Evolutionary conservation across 441 rosid species (phyloP), one percentile per base, ranked within the genome.

Genomic region (Populus hybrid): DNA sequence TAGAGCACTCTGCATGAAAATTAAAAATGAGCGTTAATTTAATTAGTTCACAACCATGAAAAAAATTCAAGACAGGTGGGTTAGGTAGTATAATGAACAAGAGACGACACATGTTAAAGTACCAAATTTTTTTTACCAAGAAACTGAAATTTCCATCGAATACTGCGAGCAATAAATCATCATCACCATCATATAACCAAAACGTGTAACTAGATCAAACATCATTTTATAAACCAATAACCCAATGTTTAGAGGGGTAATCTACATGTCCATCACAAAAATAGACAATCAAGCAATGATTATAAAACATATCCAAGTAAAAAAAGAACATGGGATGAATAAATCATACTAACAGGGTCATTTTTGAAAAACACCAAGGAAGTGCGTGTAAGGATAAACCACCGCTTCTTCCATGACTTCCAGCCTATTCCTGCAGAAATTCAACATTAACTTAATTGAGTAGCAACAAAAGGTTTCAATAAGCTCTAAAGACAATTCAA

Each of bases 321-420:
- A 35, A 30, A 72, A 21, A 20, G 20, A 70, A 53, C 10, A 50
- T 78, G 68, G 78, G 71, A 23, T 32, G 16, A 50, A 68, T 21
- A 65, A 78, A 71, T 66, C 11, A 77, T 79, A 89, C 98, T 93
- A 77, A 96, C 98, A 72, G 98, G 99, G 82, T 96, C 98, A 85
- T 89, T 94, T 89, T 93, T 96, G 78, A 96, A 94, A 91, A 94
- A 94, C 81, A 96, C 98, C 93, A 94, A 89, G 34, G 98, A 93
- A 74, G 94, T 91, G 68, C 97, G 97, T 42, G 98, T 94, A 79
- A 96, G 92, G 81, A 96, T 92, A 87, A 96, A 96, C 99, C 99
- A 96, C 71, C 98, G 97, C 84, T 91, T 96, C 88, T 96, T 96
- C 99, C 99, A 96, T 74, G 98, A 96, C 81, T 92, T 94, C 99